Evolutionary conservation across 2,329 filamentous ascomycete genomes (phyloP).

Genomic region (Endoconidiophora laricicola): DNA sequence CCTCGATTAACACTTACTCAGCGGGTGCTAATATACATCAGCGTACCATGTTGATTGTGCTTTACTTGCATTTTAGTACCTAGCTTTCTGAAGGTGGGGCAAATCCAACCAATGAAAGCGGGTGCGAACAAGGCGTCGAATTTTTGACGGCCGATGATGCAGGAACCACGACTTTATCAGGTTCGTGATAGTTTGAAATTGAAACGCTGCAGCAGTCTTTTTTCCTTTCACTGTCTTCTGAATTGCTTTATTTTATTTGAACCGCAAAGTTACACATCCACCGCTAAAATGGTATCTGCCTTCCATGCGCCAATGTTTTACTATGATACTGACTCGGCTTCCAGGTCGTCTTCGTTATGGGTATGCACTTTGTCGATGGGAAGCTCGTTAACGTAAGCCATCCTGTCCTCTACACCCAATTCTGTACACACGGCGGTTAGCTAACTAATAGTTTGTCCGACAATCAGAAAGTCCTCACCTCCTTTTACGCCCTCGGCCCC

Average conservation of each 20-base stretch:
- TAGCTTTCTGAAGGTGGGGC: background rate
- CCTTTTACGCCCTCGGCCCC: slow-evolving; percentile 73
- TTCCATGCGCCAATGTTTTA: background rate
- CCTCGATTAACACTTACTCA: no score
- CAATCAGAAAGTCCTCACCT: slow-evolving; percentile 52
- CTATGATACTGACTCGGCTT: background rate
- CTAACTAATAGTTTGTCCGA: background rate
- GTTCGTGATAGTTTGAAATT: background rate
- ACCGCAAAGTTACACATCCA: slow-evolving; percentile 4
- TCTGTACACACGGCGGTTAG: background rate
- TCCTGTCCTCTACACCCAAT: slow-evolving; percentile 3
- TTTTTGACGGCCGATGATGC: background rate
- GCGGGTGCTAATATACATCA: no score
- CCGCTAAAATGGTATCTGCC: slow-evolving; percentile 9
- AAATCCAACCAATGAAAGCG: slow-evolving; percentile 1
- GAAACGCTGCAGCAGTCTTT: background rate
- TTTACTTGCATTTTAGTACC: background rate
- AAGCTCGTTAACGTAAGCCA: slow-evolving; percentile 62
- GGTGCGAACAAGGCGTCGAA: background rate
- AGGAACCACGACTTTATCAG: background rate
- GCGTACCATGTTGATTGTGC: background rate
- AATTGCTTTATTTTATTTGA: background rate
- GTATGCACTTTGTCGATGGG: slow-evolving; percentile 69
- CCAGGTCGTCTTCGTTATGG: slow-evolving; percentile 72
- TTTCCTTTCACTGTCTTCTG: background rate